Percentiles rank a stretch among this genome's conserved stretches.
Evolutionary conservation across 805 yeast genomes (phyloP).

Genomic region (Ogataea nonfermentans): DNA sequence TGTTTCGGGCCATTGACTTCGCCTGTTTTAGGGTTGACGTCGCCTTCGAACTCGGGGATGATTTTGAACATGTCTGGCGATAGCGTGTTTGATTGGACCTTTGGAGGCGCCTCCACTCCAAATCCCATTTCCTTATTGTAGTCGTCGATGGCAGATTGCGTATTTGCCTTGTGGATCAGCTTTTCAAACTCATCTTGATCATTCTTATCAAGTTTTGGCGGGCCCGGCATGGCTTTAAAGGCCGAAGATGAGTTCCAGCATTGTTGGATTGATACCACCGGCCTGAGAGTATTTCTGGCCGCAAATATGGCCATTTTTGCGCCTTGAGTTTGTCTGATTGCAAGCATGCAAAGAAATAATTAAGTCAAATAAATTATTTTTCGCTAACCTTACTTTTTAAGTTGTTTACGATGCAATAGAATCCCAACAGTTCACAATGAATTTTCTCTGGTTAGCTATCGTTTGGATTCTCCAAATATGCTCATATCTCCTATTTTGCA

Average conservation of each 20-base stretch:
- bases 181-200: slow-evolving; percentile 91
- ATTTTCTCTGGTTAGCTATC: slow-evolving; percentile 18
- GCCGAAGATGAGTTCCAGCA: slow-evolving; percentile 7
- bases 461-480: slow-evolving; percentile 39
- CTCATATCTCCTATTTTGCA: slow-evolving; percentile 63
- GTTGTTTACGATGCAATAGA: slow-evolving; percentile 1
- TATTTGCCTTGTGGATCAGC: slow-evolving; percentile 74
- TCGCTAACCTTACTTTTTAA: background rate
- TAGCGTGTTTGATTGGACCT: slow-evolving; percentile 58
- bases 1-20: slow-evolving; percentile 98
- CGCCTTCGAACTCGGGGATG: slow-evolving; percentile 95
- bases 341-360: slow-evolving; percentile 2
- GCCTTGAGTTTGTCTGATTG: background rate
- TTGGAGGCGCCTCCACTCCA: slow-evolving; percentile 31
- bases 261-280: background rate
- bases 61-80: slow-evolving; percentile 72
- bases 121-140: slow-evolving; percentile 46
- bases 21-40: slow-evolving; percentile 88
- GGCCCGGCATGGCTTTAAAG: slow-evolving; percentile 40
- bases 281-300: background rate
- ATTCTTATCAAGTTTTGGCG: slow-evolving; percentile 74
- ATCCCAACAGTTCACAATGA: slow-evolving; percentile 8
- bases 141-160: slow-evolving; percentile 75
- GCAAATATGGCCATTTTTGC: background rate
- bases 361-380: slow-evolving; percentile 1